These are phyloP conservation scores for Penicillium freii DNA, from an alignment of 2,329 filamentous ascomycete species.

Conservation along the genomic window DNA sequence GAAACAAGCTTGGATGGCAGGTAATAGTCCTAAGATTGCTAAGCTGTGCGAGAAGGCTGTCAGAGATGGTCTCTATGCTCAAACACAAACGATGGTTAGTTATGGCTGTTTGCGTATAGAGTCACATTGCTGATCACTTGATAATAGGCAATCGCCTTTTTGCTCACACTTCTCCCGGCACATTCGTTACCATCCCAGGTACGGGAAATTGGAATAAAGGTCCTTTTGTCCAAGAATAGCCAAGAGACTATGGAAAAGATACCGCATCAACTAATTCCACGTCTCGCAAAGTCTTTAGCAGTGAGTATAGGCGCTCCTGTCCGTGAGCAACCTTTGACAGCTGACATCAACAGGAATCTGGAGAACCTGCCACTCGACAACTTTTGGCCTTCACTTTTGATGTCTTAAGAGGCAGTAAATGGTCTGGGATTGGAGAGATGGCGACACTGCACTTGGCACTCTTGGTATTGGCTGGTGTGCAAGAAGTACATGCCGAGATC, in stretches of 20 bases:
- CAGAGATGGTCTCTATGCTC: slow-evolving; percentile 27
- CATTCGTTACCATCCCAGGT: slow-evolving; percentile 29
- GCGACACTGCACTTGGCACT: slow-evolving; percentile 23
- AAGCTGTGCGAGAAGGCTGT: slow-evolving; percentile 42
- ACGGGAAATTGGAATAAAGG: slow-evolving; percentile 23
- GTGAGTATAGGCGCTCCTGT: slow-evolving; percentile 37
- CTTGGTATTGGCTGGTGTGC: slow-evolving; percentile 26
- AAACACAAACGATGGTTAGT: slow-evolving; percentile 38
- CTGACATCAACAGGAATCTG: slow-evolving; percentile 16
- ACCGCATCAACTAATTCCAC: slow-evolving; percentile 23
- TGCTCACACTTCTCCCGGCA: slow-evolving; percentile 29
- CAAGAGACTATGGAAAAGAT: slow-evolving; percentile 21
- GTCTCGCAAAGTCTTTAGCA: slow-evolving; percentile 38
- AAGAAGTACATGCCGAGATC: slow-evolving; percentile 11
- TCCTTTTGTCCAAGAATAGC: slow-evolving; percentile 28
- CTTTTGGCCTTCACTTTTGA: slow-evolving; percentile 27
- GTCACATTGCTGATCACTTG: neutral
- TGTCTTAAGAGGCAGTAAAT: slow-evolving; percentile 15
- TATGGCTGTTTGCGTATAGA: too few species aligned
- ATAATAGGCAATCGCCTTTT: slow-evolving; percentile 33
- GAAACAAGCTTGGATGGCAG: slow-evolving; percentile 35
- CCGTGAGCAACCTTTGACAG: neutral
- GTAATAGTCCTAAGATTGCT: slow-evolving; percentile 34
- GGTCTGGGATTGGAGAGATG: slow-evolving; percentile 6
- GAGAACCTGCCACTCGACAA: slow-evolving; percentile 21